Base-by-base conservation (phyloP, 2,329 filamentous ascomycete genomes). In the Neurospora sp. region DNA sequence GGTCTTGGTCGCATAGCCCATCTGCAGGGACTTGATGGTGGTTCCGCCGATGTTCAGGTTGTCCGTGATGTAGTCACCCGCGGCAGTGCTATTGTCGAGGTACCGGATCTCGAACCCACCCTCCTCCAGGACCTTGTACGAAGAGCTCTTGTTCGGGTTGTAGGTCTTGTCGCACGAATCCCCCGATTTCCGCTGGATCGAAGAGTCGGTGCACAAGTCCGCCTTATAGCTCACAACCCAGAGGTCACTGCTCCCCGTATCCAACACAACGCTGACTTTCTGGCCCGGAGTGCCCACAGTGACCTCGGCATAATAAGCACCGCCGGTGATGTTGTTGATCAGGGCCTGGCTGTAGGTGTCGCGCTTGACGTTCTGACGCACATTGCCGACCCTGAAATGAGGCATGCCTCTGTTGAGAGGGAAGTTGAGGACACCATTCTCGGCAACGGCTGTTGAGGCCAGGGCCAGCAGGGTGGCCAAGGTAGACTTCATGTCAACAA, bases 161-260 rank as follows among this genome's bases (percentile, higher is more conserved):
- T 82, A 88, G 8, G 81, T 81, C 37, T 79, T 77, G 70, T 78
- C 72, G 71, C 81, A 83, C 15, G 72, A 52, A 70, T 75, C 77
- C 11, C 79, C 79, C 70, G 80, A 80, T 3, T 73, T 36, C 2
- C 43, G 33, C 73, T 85, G 82, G 66, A 82, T 70, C 3, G 39
- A 23, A 1, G 11, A 17, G 66, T 79, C 81, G 15, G 74, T 77
- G 75, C 83, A 85, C 37, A 84, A 79, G 73, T 80, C 76, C 17
- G 80, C 79, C 36, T 75, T 66, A 72, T 74, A 69, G 70, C 78
- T 74, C 72, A 85, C 79, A 57, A 89, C 80, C 87, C 88, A 90
- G 4, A 87, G 84, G 75, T 90, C 88, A 73, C 85, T 88, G 77
- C 86, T 88, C 37, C 88, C 88, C 2, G 88, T 90, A 77, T 90